phyloP scores from a whole-genome alignment of 371 early-diverging fungal species.

The Mucor racemosus region DNA sequence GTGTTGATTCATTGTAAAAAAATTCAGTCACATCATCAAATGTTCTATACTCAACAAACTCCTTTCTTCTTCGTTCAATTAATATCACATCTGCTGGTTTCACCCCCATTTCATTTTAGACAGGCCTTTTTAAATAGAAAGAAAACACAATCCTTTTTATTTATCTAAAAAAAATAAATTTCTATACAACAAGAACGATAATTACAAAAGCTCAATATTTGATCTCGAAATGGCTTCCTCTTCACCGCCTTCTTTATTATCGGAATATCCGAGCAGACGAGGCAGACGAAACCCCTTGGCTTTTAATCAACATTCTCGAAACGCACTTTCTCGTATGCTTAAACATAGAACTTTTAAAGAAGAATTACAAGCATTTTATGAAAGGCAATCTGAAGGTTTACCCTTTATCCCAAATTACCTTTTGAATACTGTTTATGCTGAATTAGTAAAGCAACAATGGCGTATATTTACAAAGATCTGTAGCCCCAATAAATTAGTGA shows the following conservation, averaged over 20 bases:
- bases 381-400: slow-evolving; percentile 22
- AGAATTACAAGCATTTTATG: slow-evolving; percentile 25
- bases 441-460: slow-evolving; percentile 33
- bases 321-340: slow-evolving; percentile 11
- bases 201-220: not conserved
- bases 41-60: not conserved
- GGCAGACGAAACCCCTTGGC: not conserved
- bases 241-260: slow-evolving; percentile 7
- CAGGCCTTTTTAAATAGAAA: not conserved
- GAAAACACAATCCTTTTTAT: not conserved
- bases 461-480: slow-evolving; percentile 13
- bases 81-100: not conserved
- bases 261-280: not conserved
- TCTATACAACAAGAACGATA: not conserved
- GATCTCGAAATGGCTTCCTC: not conserved
- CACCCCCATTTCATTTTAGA: not conserved
- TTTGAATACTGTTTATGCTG: slow-evolving; percentile 36
- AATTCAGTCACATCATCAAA: not conserved
- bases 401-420: slow-evolving; percentile 41
- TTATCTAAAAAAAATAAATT: not conserved
- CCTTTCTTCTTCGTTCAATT: not conserved
- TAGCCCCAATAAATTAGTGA: too few relatives aligned
- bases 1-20: not conserved
- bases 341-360: slow-evolving; percentile 20
- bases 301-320: slow-evolving; percentile 10